phyloP scores from a whole-genome alignment of 2,329 filamentous ascomycete species.

The Aspergillus sp. region DNA sequence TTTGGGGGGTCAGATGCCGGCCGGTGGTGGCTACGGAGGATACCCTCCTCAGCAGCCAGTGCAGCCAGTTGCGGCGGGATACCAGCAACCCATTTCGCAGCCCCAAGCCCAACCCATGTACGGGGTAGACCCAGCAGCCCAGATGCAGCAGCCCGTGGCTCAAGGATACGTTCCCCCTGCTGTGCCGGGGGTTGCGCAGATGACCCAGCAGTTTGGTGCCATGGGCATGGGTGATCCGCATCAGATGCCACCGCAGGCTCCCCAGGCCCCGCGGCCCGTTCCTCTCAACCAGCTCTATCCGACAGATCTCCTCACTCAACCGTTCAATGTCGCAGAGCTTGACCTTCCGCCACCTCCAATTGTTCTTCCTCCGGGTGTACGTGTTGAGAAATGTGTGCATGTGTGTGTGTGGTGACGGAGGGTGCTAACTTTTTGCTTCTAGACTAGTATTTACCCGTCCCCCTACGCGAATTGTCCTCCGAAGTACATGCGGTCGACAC shows the following conservation, averaged over 20 bases:
- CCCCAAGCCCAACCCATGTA: slow-evolving; percentile 30
- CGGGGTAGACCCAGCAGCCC: slow-evolving; percentile 35
- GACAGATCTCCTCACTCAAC: slow-evolving; percentile 82
- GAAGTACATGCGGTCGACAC: slow-evolving; percentile 88
- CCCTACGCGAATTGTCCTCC: slow-evolving; percentile 83
- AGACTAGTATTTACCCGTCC: slow-evolving; percentile 87
- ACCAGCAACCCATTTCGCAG: slow-evolving; percentile 29
- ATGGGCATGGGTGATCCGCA: slow-evolving; percentile 60
- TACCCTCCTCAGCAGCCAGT: slow-evolving; percentile 46
- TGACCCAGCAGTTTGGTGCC: slow-evolving; percentile 75
- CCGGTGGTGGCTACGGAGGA: slow-evolving; percentile 51
- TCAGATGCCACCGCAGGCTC: slow-evolving; percentile 38
- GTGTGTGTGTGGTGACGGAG: not conserved
- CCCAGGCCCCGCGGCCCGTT: slow-evolving; percentile 42
- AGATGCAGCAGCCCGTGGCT: slow-evolving; percentile 56
- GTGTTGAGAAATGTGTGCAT: slow-evolving; percentile 28
- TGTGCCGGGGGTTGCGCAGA: slow-evolving; percentile 54
- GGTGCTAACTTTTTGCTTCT: slow-evolving; percentile 33
- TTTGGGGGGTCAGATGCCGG: slow-evolving; percentile 41
- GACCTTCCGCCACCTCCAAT: slow-evolving; percentile 87
- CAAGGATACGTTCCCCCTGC: slow-evolving; percentile 55
- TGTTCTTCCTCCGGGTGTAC: slow-evolving; percentile 81
- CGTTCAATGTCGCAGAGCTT: slow-evolving; percentile 87
- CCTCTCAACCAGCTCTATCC: slow-evolving; percentile 81
- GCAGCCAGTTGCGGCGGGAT: slow-evolving; percentile 10